A percentile compares a stretch with the other conserved stretches of the same genome.
phyloP scores from a whole-genome alignment of 441 rosid species.

The Theobroma grandiflorum region DNA sequence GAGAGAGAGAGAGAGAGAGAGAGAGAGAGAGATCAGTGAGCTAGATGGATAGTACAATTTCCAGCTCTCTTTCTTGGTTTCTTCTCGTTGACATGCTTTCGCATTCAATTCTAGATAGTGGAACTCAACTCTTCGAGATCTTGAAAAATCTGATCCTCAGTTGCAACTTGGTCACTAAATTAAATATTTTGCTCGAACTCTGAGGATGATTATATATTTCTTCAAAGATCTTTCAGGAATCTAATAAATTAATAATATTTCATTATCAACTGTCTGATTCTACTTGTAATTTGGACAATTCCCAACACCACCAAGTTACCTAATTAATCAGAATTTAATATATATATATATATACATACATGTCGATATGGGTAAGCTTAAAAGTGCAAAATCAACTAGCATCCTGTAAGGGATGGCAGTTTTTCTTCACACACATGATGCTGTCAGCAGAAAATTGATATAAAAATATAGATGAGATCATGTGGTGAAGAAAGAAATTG shows the following conservation, averaged over 20 bases:
- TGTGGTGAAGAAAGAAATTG: too few relatives aligned
- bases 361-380: neutral
- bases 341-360: neutral
- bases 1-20: too few relatives aligned
- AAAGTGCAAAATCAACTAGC: neutral
- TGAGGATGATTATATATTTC: neutral
- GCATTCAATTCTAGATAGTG: neutral
- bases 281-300: neutral
- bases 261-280: neutral
- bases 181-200: neutral
- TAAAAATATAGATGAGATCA: too few relatives aligned
- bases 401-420: too few relatives aligned
- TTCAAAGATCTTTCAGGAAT: neutral
- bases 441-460: too few relatives aligned
- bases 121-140: neutral
- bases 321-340: too few relatives aligned
- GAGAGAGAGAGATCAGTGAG: too few relatives aligned
- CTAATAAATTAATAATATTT: neutral
- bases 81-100: too few relatives aligned
- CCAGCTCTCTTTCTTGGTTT: too few relatives aligned
- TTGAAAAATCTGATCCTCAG: neutral
- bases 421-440: too few relatives aligned
- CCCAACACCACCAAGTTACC: neutral
- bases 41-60: too few relatives aligned
- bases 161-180: neutral